phyloP scores from a whole-genome alignment of 257 asterid genomes.

The Solanum chiquidenum region DNA sequence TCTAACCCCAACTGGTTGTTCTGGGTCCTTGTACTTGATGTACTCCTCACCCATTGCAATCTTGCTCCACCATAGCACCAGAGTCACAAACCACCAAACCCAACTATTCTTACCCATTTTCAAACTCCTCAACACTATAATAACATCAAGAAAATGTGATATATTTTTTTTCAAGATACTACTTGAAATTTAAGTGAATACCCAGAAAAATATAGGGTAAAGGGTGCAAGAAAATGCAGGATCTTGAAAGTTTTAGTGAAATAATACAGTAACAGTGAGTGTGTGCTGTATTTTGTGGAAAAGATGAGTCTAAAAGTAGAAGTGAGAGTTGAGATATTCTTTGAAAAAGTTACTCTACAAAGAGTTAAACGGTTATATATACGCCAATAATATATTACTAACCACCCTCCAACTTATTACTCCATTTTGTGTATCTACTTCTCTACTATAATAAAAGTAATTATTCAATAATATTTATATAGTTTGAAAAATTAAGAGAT shows the following conservation, averaged over 20 bases:
- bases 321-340: neutral
- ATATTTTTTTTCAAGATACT: neutral
- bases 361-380: neutral
- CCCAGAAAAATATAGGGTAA: neutral
- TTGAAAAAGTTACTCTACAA: neutral
- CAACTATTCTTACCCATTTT: neutral
- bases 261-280: neutral
- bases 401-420: neutral
- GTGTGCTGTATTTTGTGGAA: neutral
- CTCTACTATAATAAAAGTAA: too few species aligned
- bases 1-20: constrained; percentile 41
- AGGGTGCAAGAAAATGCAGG: constrained; percentile 1
- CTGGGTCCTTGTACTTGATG: constrained; percentile 59
- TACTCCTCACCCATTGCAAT: constrained; percentile 30
- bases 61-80: constrained; percentile 36
- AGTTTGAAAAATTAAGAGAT: too few species aligned
- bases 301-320: neutral
- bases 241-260: neutral
- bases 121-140: neutral
- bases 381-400: neutral
- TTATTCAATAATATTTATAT: too few species aligned
- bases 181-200: neutral
- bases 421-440: too few species aligned
- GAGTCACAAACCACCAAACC: constrained; percentile 19
- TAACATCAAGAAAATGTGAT: neutral